A percentile compares a stretch with the other conserved stretches of the same genome.
Conservation (phyloP, 202 grass and related monocot species). For the Musa balbisiana region DNA sequence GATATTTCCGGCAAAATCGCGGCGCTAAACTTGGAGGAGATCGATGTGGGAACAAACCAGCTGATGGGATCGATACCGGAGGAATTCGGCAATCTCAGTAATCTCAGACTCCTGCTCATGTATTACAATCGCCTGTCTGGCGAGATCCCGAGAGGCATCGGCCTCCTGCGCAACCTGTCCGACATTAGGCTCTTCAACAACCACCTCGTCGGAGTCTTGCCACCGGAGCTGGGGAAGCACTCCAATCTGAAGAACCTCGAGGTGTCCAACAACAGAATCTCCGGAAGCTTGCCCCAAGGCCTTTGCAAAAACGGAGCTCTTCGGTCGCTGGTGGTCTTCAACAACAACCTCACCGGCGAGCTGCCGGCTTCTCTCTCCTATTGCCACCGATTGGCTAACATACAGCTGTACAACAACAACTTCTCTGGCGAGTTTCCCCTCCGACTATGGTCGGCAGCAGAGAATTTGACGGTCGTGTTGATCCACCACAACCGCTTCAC, state of each 20-base stretch:
- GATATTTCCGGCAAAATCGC: conserved; percentile 7
- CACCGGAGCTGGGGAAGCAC: conserved; percentile 49
- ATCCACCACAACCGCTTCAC: conserved; percentile 27
- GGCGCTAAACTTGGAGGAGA: not conserved
- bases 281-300: conserved; percentile 24
- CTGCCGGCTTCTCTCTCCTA: conserved; percentile 28
- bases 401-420: conserved; percentile 30
- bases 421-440: conserved; percentile 34
- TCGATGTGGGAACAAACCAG: conserved; percentile 39
- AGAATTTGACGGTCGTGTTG: conserved; percentile 17
- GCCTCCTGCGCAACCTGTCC: conserved; percentile 13
- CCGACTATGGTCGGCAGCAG: conserved; percentile 30
- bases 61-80: conserved; percentile 33
- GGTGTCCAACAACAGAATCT: conserved; percentile 31
- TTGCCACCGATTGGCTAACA: conserved; percentile 26
- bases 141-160: conserved; percentile 27
- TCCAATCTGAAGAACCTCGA: conserved; percentile 32
- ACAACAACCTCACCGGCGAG: conserved; percentile 36
- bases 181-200: conserved; percentile 40
- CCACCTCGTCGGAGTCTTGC: conserved; percentile 28
- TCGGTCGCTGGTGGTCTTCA: conserved; percentile 26
- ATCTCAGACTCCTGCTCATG: conserved; percentile 21
- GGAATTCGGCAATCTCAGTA: conserved; percentile 26
- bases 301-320: conserved; percentile 30
- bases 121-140: conserved; percentile 37